Percentiles rank a stretch among this genome's conserved stretches.
Conservation (phyloP, 1,284 basidiomycete genomes). For the Pseudomicrostroma phylloplanum region DNA sequence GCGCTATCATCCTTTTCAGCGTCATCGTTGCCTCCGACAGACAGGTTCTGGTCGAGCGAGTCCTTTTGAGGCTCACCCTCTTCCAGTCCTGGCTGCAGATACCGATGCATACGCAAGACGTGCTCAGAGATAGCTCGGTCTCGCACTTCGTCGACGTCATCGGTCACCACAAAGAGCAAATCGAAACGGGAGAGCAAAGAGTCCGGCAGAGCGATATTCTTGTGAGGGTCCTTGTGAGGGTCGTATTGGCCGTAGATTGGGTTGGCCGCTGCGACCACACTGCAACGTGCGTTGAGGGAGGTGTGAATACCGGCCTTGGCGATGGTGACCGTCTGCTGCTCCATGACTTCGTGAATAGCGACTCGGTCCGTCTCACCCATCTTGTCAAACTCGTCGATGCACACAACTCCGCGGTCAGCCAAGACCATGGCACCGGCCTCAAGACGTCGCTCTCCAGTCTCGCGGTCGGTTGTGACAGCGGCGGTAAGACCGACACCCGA, state of each 20-base stretch:
- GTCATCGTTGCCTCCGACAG: conserved; percentile 37
- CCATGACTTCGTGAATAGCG: conserved; percentile 99
- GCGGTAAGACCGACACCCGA: conserved; percentile 98
- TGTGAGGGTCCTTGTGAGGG: conserved; percentile 97
- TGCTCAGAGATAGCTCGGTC: conserved; percentile 96
- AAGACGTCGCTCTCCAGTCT: conserved; percentile 84
- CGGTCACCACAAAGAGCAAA: conserved; percentile 93
- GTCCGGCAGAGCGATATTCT: conserved; percentile 96
- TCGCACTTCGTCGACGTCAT: conserved; percentile 90
- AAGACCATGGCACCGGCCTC: conserved; percentile 99
- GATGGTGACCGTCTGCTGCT: conserved; percentile 93
- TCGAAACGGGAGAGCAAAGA: conserved; percentile 98
- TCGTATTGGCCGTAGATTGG: conserved; percentile 99
- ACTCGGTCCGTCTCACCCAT: conserved; percentile 98
- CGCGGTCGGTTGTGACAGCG: conserved; percentile 97
- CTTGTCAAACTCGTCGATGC: conserved; percentile 99
- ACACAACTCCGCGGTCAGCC: conserved; percentile 97
- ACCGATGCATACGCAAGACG: conserved; percentile 93
- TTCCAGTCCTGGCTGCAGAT: conserved; percentile 89
- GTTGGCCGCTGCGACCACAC: conserved; percentile 95
- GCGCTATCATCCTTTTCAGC: conserved; percentile 34
- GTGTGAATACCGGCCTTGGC: conserved; percentile 99
- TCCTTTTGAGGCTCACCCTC: conserved; percentile 78
- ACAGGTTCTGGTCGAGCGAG: conserved; percentile 61
- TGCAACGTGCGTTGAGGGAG: conserved; percentile 92